Evolutionary conservation across 176 grass and related monocot species (phyloP).

Genomic region (Oryza longistaminata): DNA sequence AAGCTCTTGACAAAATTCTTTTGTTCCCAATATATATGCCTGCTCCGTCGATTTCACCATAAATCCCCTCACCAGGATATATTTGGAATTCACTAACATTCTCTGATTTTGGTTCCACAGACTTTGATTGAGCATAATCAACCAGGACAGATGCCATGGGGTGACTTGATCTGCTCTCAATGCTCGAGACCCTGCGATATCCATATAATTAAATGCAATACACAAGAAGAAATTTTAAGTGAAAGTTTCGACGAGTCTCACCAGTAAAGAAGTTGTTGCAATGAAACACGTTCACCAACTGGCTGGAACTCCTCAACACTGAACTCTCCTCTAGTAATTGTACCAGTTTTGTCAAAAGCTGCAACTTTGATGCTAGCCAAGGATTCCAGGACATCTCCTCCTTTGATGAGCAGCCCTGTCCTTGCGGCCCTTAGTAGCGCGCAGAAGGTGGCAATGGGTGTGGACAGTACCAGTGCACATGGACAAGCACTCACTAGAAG

Average conservation of each 20-base stretch:
- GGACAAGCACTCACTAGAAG: conserved; percentile 94
- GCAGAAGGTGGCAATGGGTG: conserved; percentile 91
- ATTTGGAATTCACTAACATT: conserved; percentile 69
- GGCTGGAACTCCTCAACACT: conserved; percentile 62
- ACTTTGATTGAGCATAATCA: conserved; percentile 70
- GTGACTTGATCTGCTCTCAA: conserved; percentile 96
- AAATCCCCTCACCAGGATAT: conserved; percentile 84
- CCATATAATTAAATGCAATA: conserved; percentile 12
- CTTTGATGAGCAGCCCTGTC: conserved; percentile 82
- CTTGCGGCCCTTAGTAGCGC: conserved; percentile 76
- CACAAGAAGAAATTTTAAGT: not conserved
- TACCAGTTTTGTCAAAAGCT: conserved; percentile 94
- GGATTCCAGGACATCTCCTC: conserved; percentile 93
- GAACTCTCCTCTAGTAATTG: conserved; percentile 92
- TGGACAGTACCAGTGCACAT: conserved; percentile 87
- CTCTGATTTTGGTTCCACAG: conserved; percentile 74
- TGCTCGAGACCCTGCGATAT: conserved; percentile 78
- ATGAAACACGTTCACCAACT: conserved; percentile 32
- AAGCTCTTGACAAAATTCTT: conserved; percentile 74
- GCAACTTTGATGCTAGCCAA: conserved; percentile 67
- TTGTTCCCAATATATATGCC: conserved; percentile 79
- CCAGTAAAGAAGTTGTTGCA: conserved; percentile 73
- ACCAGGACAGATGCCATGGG: conserved; percentile 88
- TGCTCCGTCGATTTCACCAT: conserved; percentile 74
- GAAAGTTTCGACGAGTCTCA: not conserved